phyloP scores from a whole-genome alignment of 805 yeast species.

The Ogataea trehaloabstinens region DNA sequence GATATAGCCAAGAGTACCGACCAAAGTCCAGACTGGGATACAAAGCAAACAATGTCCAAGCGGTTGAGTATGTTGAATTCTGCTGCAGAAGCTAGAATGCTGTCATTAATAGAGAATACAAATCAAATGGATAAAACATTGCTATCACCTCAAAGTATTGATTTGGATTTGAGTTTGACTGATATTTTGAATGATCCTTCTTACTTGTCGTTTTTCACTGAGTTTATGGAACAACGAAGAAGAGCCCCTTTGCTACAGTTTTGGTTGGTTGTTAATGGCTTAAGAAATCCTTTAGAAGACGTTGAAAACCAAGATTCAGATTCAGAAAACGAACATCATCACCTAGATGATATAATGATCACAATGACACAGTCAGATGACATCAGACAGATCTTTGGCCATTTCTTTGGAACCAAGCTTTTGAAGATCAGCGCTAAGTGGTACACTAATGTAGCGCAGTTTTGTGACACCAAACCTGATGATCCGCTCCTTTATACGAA shows the following conservation, averaged over 20 bases:
- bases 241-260: constrained; percentile 51
- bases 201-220: constrained; percentile 49
- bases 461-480: constrained; percentile 28
- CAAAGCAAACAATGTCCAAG: constrained; percentile 13
- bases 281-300: constrained; percentile 73
- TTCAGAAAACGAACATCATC: constrained; percentile 28
- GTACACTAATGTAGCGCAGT: constrained; percentile 36
- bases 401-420: constrained; percentile 36
- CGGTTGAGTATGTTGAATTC: constrained; percentile 19
- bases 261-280: constrained; percentile 65
- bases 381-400: constrained; percentile 45
- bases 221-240: constrained; percentile 52
- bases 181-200: constrained; percentile 49
- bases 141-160: constrained; percentile 9
- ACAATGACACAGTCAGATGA: constrained; percentile 49
- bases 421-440: constrained; percentile 29
- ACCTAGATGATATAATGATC: constrained; percentile 14
- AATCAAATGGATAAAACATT: constrained; percentile 4
- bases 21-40: not conserved
- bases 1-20: constrained; percentile 26
- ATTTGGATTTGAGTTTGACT: constrained; percentile 32
- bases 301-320: constrained; percentile 23
- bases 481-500: constrained; percentile 37
- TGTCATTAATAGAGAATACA: constrained; percentile 9
- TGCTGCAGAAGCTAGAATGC: constrained; percentile 20